Percentiles rank a stretch among this genome's conserved stretches.
phyloP scores from a whole-genome alignment of 176 grass and related monocot species.

The Saccharum spontaneum region DNA sequence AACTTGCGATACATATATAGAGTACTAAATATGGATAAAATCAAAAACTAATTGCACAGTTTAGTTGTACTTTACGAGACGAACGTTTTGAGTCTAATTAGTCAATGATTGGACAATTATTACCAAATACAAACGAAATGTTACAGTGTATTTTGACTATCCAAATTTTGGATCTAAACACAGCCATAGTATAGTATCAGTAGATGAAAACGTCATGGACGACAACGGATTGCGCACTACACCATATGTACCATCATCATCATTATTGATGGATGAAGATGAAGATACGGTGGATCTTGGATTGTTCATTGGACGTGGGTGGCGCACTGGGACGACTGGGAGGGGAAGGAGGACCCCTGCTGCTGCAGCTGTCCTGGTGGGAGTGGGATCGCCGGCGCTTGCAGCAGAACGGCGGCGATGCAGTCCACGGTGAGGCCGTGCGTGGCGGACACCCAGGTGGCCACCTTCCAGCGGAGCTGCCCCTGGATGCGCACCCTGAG shows the following conservation, averaged over 20 bases:
- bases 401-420: constrained; percentile 16
- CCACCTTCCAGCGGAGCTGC: constrained; percentile 76
- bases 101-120: no score
- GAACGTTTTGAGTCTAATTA: no score
- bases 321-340: not conserved
- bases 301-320: not conserved
- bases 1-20: no score
- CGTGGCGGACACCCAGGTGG: constrained; percentile 53
- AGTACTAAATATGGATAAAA: no score
- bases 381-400: not conserved
- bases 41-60: no score
- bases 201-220: no score
- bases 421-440: constrained; percentile 64
- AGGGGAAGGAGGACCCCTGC: not conserved
- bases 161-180: no score
- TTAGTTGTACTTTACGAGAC: no score
- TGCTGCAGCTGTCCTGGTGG: not conserved
- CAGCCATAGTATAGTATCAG: no score
- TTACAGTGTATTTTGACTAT: no score
- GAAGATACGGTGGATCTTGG: not conserved
- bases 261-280: not conserved
- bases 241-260: not conserved
- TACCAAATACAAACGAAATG: no score
- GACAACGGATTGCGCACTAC: no score
- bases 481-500: constrained; percentile 54